A percentile compares a stretch with the other conserved stretches of the same genome.
phyloP scores from a whole-genome alignment of 208 protist genomes.

The Trypanosoma conorhini region DNA sequence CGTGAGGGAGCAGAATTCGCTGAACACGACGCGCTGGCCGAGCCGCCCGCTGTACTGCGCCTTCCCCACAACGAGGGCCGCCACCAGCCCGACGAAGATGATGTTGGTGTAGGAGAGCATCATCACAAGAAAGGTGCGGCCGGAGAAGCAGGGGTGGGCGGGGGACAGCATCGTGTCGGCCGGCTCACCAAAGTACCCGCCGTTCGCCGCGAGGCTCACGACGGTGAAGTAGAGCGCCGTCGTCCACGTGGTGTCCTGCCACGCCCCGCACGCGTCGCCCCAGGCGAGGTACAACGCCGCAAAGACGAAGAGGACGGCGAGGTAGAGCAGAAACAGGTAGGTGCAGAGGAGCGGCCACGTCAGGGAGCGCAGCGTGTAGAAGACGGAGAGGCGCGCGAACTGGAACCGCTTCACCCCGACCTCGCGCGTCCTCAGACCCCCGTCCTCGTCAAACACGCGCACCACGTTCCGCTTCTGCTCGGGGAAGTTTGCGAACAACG shows the following conservation, averaged over 20 bases:
- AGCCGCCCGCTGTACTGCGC: slow-evolving; percentile 66
- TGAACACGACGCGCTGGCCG: slow-evolving; percentile 78
- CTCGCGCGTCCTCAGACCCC: slow-evolving; percentile 52
- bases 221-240: slow-evolving; percentile 78
- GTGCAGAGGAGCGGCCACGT: slow-evolving; percentile 56
- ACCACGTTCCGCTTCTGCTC: slow-evolving; percentile 23
- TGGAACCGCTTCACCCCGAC: slow-evolving; percentile 67
- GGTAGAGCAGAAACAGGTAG: slow-evolving; percentile 66
- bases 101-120: slow-evolving; percentile 80
- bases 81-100: slow-evolving; percentile 82
- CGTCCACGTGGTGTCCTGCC: slow-evolving; percentile 34
- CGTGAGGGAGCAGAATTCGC: slow-evolving; percentile 73
- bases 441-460: slow-evolving; percentile 73
- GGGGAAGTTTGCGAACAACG: slow-evolving; percentile 6
- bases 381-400: slow-evolving; percentile 66
- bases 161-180: slow-evolving; percentile 59
- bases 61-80: slow-evolving; percentile 83
- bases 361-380: slow-evolving; percentile 65
- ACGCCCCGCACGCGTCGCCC: slow-evolving; percentile 55
- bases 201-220: slow-evolving; percentile 83
- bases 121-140: slow-evolving; percentile 77
- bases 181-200: slow-evolving; percentile 83
- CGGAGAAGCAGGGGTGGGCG: slow-evolving; percentile 60
- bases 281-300: slow-evolving; percentile 55
- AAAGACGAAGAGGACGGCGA: slow-evolving; percentile 59